These are phyloP conservation scores for Zopfia rhizophila DNA, from an alignment of 2,329 filamentous ascomycete genomes.

Conservation along the genomic window DNA sequence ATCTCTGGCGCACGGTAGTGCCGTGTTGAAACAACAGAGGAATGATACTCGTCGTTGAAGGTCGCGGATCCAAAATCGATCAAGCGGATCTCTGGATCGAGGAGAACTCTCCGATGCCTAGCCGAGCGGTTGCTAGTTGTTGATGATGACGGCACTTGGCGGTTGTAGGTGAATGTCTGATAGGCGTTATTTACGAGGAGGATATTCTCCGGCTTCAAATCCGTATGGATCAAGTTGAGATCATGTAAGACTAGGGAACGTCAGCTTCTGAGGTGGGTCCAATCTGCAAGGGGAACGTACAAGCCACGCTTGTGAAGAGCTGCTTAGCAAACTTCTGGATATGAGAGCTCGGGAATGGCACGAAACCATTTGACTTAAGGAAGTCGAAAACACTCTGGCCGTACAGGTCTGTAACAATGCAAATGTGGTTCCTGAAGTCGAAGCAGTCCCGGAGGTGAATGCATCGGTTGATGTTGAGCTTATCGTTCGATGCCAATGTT, in stretches of 20 bases:
- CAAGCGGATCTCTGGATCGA: slow-evolving; percentile 73
- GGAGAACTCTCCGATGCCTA: slow-evolving; percentile 69
- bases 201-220: slow-evolving; percentile 75
- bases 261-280: slow-evolving; percentile 26
- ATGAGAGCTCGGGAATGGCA: slow-evolving; percentile 97
- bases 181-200: slow-evolving; percentile 72
- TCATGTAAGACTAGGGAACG: slow-evolving; percentile 82
- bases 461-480: slow-evolving; percentile 91
- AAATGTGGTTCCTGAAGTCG: slow-evolving; percentile 97
- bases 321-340: slow-evolving; percentile 97
- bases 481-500: slow-evolving; percentile 90
- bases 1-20: slow-evolving; percentile 76
- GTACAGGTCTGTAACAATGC: slow-evolving; percentile 79
- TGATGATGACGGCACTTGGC: slow-evolving; percentile 72
- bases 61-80: slow-evolving; percentile 76
- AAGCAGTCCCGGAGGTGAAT: slow-evolving; percentile 98
- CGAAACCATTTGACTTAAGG: slow-evolving; percentile 92
- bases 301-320: slow-evolving; percentile 97
- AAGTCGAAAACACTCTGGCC: slow-evolving; percentile 99
- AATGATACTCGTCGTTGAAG: slow-evolving; percentile 75
- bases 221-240: slow-evolving; percentile 94
- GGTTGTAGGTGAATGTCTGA: slow-evolving; percentile 76
- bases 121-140: slow-evolving; percentile 67
- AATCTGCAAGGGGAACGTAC: slow-evolving; percentile 65
- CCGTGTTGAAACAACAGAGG: slow-evolving; percentile 72